These are phyloP conservation scores for Plasmodium ovale DNA, from an alignment of 169 alveolate species.

Conservation along the genomic window DNA sequence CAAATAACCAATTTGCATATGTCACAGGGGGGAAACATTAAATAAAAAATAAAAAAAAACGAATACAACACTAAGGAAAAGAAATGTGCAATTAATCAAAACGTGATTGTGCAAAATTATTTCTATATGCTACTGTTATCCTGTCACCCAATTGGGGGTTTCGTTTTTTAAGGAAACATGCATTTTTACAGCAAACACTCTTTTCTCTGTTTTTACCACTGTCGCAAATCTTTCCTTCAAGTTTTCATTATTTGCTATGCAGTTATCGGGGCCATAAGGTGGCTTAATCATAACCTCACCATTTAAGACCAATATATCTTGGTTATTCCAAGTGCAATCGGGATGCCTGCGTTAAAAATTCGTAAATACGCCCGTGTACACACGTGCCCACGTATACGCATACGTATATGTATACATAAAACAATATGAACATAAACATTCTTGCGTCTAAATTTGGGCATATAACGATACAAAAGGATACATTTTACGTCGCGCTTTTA, in stretches of 20 bases:
- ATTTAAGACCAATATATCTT: conserved; percentile 59
- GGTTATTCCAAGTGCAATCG: conserved; percentile 58
- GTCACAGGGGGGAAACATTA: too few species aligned
- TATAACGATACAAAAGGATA: background rate
- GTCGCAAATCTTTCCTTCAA: conserved; percentile 48
- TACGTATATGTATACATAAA: background rate
- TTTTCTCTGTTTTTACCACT: conserved; percentile 21
- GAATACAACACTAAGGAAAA: too few species aligned
- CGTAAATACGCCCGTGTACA: background rate
- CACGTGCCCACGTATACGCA: background rate
- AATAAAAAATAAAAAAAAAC: too few species aligned
- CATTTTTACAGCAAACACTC: background rate
- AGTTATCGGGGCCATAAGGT: conserved; percentile 69
- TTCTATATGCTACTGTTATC: too few species aligned
- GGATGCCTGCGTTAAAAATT: conserved; percentile 14
- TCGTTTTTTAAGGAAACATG: too few species aligned
- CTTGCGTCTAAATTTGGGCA: background rate
- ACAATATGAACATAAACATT: background rate
- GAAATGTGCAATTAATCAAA: too few species aligned
- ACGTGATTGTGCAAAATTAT: too few species aligned
- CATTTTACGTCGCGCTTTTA: background rate
- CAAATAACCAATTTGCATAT: too few species aligned
- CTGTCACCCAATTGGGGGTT: too few species aligned
- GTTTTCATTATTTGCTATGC: conserved; percentile 65
- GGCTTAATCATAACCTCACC: conserved; percentile 68